These are phyloP conservation scores for Meyerozyma carpophila DNA, from an alignment of 1,139 yeast species.

Conservation along the genomic window DNA sequence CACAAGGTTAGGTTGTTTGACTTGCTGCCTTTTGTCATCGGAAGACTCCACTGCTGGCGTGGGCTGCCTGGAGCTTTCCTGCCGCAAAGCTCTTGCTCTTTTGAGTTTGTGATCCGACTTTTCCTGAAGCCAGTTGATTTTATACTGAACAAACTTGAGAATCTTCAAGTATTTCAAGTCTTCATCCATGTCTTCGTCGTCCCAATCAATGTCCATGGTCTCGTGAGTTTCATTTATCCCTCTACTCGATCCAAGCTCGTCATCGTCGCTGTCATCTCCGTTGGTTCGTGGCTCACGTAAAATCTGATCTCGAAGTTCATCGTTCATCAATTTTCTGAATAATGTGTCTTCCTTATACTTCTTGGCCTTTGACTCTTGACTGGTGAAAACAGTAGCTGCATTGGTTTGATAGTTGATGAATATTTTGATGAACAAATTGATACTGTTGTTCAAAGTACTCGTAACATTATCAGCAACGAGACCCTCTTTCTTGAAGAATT, in stretches of 20 bases:
- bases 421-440: constrained; percentile 32
- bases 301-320: constrained; percentile 37
- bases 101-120: not conserved
- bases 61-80: not conserved
- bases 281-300: constrained; percentile 22
- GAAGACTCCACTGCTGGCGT: not conserved
- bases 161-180: constrained; percentile 42
- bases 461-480: constrained; percentile 2
- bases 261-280: constrained; percentile 23
- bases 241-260: constrained; percentile 12
- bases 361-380: constrained; percentile 11
- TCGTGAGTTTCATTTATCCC: constrained; percentile 20
- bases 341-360: constrained; percentile 30
- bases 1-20: not conserved
- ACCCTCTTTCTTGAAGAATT: constrained; percentile 21
- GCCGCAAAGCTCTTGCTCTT: not conserved
- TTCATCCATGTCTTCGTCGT: constrained; percentile 46
- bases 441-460: constrained; percentile 24
- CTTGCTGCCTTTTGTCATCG: not conserved
- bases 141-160: constrained; percentile 39
- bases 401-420: constrained; percentile 30
- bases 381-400: not conserved
- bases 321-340: constrained; percentile 35
- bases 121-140: constrained; percentile 13
- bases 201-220: constrained; percentile 38